Evolutionary conservation across 2,329 filamentous ascomycete genomes (phyloP), one percentile per base, ranked within the genome.

Genomic region (Biscogniauxia marginata): DNA sequence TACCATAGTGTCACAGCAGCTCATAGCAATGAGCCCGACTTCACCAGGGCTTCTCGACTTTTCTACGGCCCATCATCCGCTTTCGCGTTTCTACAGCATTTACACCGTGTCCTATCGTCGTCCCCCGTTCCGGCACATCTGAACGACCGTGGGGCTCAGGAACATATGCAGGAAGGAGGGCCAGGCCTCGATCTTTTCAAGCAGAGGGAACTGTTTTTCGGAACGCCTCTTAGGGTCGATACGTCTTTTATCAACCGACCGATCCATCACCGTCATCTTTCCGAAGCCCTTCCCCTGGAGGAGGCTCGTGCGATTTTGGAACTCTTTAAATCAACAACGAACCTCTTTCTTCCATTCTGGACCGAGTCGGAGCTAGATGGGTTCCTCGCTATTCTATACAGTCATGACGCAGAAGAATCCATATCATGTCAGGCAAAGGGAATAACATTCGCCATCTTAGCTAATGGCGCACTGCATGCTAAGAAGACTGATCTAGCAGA

Each of bases 61-160:
- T 56, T 56, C 23, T 56, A 56, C 47, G 54, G 54, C 13, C 54
- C 54, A n/a, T 56, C 54, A 8, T 56, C 54, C 13, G 18, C 54
- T 23, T 56, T 56, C 39, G 54, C 54, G 5, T 56, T 56, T 43
- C 52, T 50, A n/a, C 54, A 56, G 22, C 54, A 56, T 21, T 46
- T 56, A 34, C 52, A 56, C 24, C 50, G 54, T 46, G 45, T 56
- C 8, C 39, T 56, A 50, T 56, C 49, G 45, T 46, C 30, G 13
- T 39, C 30, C 5, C 9, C 30, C n/a, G 30, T 39, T 9, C 30
- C 30, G 30, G 30, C 13, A 4, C 30, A 11, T 6, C n/a, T 16
- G 7, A 39, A n/a, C 13, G 30, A 39, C 13, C 30, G 30, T 9
- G 30, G 30, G 11, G 30, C 30, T 39, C 30, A 39, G 6, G 30